Percentiles rank a stretch among this genome's conserved stretches.
Evolutionary conservation across 2,329 filamentous ascomycete species (phyloP).

Genomic region (Cladobotryum protrusum): DNA sequence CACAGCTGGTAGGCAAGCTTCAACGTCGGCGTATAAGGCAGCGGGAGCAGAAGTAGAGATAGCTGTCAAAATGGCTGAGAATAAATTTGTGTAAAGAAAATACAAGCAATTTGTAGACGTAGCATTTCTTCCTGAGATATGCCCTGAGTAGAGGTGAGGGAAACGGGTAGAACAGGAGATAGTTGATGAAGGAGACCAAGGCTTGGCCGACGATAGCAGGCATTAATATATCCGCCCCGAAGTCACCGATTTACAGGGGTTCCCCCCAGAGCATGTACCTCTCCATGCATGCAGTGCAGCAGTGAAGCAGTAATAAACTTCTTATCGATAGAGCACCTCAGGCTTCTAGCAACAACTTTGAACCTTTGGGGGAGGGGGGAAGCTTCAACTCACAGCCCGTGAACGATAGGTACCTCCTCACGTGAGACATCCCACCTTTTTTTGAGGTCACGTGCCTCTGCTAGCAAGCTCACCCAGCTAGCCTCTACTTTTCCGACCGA

Average conservation of each 20-base stretch:
- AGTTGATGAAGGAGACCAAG: constrained; percentile 1
- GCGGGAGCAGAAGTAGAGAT: too few species aligned
- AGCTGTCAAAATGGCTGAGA: too few species aligned
- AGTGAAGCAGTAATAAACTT: neutral
- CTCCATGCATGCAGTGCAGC: too few species aligned
- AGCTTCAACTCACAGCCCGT: neutral
- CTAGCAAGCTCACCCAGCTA: constrained; percentile 1
- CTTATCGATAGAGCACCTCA: constrained; percentile 6
- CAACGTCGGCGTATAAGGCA: neutral
- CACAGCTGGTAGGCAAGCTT: constrained; percentile 1
- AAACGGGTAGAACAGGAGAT: neutral
- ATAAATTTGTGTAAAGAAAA: neutral
- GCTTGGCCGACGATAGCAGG: neutral
- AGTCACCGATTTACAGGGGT: constrained; percentile 2
- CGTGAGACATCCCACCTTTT: constrained; percentile 4
- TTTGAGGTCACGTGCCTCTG: constrained; percentile 4
- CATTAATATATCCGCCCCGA: constrained; percentile 9
- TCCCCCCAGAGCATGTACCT: neutral
- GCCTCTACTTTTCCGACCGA: constrained; percentile 26
- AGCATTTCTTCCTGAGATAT: constrained; percentile 3
- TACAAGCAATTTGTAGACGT: neutral
- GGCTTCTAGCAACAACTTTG: neutral
- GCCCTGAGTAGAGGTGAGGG: neutral
- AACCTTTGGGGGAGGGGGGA: neutral
- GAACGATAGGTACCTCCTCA: neutral